Evolutionary conservation across 2,329 filamentous ascomycete species (phyloP), one percentile per base, ranked within the genome.

Genomic region (Fusarium sp.): DNA sequence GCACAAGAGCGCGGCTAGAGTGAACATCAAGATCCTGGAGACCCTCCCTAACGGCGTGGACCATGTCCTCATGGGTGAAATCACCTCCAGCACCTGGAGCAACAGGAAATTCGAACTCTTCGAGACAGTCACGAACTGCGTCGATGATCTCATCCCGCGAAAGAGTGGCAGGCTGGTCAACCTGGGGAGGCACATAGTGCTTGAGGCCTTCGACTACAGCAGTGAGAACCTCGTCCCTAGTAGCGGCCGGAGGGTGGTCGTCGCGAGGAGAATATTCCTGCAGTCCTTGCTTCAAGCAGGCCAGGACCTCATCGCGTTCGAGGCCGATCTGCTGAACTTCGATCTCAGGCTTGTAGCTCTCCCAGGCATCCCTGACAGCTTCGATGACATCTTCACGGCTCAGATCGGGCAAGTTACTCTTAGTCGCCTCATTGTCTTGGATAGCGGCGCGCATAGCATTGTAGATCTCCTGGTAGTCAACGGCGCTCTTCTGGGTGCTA

Each of bases 341-440:
- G 51, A 97, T 93, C 73, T 97, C 93, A 1, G 95, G 95, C 80
- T 97, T 97, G 80, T 97, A 97, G 55, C 90, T 92, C 76, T 97
- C 95, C 89, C 94, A 97, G 1, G 94, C 95, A 72, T 97, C 94
- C 71, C 90, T 90, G 15, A 98, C 92, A 4, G 94, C 94, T 30
- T 92, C 87, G 3, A 98, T 86, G 36, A 98, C 92, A 61, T 97
- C 93, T 49, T 97, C 93, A 70, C 92, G 88, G 72, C 89, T 90
- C 46, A 93, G 80, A 52, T 80, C 79, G 4, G 77, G 80, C 52
- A 83, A 72, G 6, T 78, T 67, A n/a, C 65, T 73, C 2, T 73
- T 74, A 8, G 78, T 80, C 4, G 83, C 82, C 57, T 88, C 83
- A 7, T 87, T 84, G 71, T 92, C 91, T 65, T 87, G 85, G 28